These are phyloP conservation scores for Aegilops longissima DNA, from an alignment of 176 grass and related monocot species.

Conservation along the genomic window DNA sequence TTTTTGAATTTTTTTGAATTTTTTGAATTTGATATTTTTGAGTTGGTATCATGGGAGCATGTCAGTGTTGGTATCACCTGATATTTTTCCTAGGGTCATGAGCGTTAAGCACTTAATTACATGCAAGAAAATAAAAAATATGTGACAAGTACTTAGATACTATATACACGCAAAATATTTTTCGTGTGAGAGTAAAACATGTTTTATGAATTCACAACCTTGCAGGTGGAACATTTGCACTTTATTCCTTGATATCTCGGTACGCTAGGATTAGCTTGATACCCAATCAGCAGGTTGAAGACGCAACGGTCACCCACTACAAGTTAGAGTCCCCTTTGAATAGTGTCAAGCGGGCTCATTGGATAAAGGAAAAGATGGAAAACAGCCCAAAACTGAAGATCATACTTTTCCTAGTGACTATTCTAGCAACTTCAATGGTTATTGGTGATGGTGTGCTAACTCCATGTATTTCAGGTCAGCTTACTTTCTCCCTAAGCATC, in stretches of 20 bases:
- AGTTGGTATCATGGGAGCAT: too few species aligned
- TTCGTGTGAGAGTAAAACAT: slow-evolving; percentile 7
- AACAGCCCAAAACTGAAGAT: slow-evolving; percentile 46
- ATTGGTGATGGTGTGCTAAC: slow-evolving; percentile 84
- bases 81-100: background rate
- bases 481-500: background rate
- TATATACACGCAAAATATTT: background rate
- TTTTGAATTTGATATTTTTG: too few species aligned
- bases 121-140: background rate
- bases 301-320: slow-evolving; percentile 59
- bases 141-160: background rate
- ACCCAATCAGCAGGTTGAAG: slow-evolving; percentile 72
- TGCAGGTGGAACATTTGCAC: slow-evolving; percentile 75
- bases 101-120: background rate
- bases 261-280: slow-evolving; percentile 66
- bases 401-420: slow-evolving; percentile 60
- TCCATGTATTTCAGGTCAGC: slow-evolving; percentile 66
- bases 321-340: slow-evolving; percentile 44
- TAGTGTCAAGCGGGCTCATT: slow-evolving; percentile 38
- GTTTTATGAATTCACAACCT: slow-evolving; percentile 20
- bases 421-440: slow-evolving; percentile 80
- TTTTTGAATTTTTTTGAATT: too few species aligned
- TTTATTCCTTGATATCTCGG: slow-evolving; percentile 80
- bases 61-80: too few species aligned
- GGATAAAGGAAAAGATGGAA: slow-evolving; percentile 64